These are phyloP conservation scores for Cordia subcordata DNA, from an alignment of 257 asterid species.

Conservation along the genomic window DNA sequence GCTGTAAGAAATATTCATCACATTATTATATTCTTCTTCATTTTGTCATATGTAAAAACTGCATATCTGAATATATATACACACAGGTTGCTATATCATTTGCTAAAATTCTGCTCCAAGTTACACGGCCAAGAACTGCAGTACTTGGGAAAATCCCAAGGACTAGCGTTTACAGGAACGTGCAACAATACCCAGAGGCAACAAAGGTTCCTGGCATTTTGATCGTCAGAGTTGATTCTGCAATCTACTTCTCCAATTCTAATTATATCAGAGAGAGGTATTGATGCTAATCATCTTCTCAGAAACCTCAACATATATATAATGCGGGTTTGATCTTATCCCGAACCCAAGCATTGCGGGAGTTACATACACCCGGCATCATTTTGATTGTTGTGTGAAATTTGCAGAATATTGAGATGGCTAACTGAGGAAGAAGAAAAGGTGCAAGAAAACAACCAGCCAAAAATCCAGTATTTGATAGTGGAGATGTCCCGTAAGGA, in stretches of 20 bases:
- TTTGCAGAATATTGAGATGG: slow-evolving; percentile 54
- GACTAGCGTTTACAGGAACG: slow-evolving; percentile 57
- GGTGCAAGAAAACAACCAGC: slow-evolving; percentile 17
- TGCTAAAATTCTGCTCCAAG: slow-evolving; percentile 76
- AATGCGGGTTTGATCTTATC: no score
- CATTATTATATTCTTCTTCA: not conserved
- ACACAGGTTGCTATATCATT: slow-evolving; percentile 57
- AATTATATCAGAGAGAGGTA: slow-evolving; percentile 75
- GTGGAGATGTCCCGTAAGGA: slow-evolving; percentile 62
- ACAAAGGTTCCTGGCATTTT: slow-evolving; percentile 54
- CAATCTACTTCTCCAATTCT: slow-evolving; percentile 69
- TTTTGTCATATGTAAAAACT: not conserved
- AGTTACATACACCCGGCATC: no score
- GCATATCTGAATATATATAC: not conserved
- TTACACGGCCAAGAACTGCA: slow-evolving; percentile 62
- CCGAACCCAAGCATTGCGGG: no score
- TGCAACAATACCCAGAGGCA: slow-evolving; percentile 73
- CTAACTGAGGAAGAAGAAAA: slow-evolving; percentile 62
- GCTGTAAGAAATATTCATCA: slow-evolving; percentile 40
- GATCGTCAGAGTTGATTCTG: slow-evolving; percentile 62
- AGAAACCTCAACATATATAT: no score
- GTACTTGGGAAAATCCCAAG: slow-evolving; percentile 63
- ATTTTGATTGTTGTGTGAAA: not conserved
- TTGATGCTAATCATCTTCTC: not conserved
- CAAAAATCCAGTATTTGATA: slow-evolving; percentile 43